Evolutionary conservation across 192 early-diverging fungal species (phyloP).

Genomic region (Umbelopsis sp.): DNA sequence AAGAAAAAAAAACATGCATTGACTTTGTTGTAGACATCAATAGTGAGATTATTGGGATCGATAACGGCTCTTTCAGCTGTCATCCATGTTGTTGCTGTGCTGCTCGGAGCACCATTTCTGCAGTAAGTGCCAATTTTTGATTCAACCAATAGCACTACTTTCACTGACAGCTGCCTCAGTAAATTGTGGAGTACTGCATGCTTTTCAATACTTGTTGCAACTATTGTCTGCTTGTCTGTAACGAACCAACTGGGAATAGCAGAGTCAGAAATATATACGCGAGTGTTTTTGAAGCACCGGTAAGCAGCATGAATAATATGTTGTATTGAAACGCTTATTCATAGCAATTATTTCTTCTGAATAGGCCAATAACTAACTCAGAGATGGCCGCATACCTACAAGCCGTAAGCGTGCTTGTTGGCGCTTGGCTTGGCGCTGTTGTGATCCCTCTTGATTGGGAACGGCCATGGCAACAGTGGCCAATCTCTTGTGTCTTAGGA

Average conservation of each 20-base stretch:
- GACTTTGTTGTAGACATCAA: too few relatives aligned
- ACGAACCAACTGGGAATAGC: background rate
- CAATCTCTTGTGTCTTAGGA: slow-evolving; percentile 44
- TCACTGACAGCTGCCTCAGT: background rate
- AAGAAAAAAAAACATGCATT: too few relatives aligned
- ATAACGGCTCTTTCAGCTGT: too few relatives aligned
- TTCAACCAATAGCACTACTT: background rate
- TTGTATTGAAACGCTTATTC: too few relatives aligned
- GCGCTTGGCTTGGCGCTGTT: slow-evolving; percentile 58
- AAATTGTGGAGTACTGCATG: slow-evolving; percentile 12
- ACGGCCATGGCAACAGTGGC: slow-evolving; percentile 51
- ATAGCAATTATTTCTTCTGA: background rate
- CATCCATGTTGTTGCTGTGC: background rate
- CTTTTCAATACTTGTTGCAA: slow-evolving; percentile 2
- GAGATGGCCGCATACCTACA: slow-evolving; percentile 52
- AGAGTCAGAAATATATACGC: background rate
- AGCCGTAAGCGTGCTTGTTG: slow-evolving; percentile 46
- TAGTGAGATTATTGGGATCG: too few relatives aligned
- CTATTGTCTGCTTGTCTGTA: background rate
- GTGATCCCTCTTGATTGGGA: slow-evolving; percentile 63
- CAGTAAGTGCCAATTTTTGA: background rate
- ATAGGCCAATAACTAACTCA: slow-evolving; percentile 42
- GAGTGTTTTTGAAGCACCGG: slow-evolving; percentile 12
- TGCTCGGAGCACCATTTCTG: background rate
- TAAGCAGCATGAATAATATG: background rate